A percentile compares a stretch with the other conserved stretches of the same genome.
phyloP scores from a whole-genome alignment of 352 stramenopile species.

The Pythium coloratum region DNA sequence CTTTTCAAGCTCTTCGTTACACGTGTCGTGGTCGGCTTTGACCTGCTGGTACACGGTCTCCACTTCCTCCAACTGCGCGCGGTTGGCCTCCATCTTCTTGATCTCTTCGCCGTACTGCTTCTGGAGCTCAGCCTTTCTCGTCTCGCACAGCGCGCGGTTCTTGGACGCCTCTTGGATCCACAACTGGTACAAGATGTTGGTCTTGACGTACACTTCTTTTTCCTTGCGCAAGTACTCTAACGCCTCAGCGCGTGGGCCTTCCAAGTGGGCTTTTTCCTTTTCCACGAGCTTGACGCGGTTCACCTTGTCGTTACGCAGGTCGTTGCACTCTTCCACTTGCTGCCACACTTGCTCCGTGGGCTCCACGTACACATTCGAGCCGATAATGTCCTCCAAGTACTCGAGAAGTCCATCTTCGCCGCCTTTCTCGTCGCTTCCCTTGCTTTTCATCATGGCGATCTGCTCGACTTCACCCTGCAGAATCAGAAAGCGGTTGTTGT shows the following conservation, averaged over 20 bases:
- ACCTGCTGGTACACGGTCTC: slow-evolving; percentile 78
- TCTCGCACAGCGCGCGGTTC: slow-evolving; percentile 72
- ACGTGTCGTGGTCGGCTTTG: slow-evolving; percentile 82
- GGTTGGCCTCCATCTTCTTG: slow-evolving; percentile 79
- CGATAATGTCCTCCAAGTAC: slow-evolving; percentile 99
- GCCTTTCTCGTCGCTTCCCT: slow-evolving; percentile 81
- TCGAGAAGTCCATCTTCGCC: slow-evolving; percentile 98
- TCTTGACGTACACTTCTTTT: slow-evolving; percentile 95
- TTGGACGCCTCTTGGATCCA: slow-evolving; percentile 82
- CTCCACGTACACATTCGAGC: slow-evolving; percentile 97
- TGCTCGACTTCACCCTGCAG: slow-evolving; percentile 96
- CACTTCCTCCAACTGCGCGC: slow-evolving; percentile 78
- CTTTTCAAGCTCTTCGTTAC: slow-evolving; percentile 84
- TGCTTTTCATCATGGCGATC: slow-evolving; percentile 99
- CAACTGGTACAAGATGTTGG: slow-evolving; percentile 97
- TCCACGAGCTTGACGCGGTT: slow-evolving; percentile 98
- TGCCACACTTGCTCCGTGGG: slow-evolving; percentile 92
- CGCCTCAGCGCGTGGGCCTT: slow-evolving; percentile 94
- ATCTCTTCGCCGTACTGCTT: slow-evolving; percentile 73
- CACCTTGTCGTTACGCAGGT: slow-evolving; percentile 92
- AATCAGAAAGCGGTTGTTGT: slow-evolving; percentile 99
- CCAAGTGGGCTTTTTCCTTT: slow-evolving; percentile 95
- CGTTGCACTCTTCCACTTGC: slow-evolving; percentile 93
- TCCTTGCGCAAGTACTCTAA: slow-evolving; percentile 95
- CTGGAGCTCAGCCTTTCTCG: slow-evolving; percentile 62